Evolutionary conservation across 495 filamentous ascomycete species (phyloP).

Genomic region (Neurospora sp.): DNA sequence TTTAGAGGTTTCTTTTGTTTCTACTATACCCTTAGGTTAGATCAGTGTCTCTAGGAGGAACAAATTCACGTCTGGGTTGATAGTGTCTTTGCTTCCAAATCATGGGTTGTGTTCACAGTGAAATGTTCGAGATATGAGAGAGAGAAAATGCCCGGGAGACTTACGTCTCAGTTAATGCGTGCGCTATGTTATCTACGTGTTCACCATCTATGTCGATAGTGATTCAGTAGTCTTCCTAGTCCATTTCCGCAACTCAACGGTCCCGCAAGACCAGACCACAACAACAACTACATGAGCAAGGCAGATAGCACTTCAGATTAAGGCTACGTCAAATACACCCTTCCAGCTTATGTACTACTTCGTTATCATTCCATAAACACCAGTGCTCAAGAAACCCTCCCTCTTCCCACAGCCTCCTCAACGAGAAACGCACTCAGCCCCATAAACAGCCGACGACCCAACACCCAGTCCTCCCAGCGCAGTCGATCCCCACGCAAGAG

Average conservation of each 20-base stretch:
- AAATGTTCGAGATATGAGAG: too few species aligned
- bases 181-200: too few species aligned
- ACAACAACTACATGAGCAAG: not conserved
- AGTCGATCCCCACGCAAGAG: conserved; percentile 35
- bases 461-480: conserved; percentile 31
- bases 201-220: too few species aligned
- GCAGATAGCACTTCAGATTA: not conserved
- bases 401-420: conserved; percentile 7
- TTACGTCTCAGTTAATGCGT: too few species aligned
- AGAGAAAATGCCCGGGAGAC: too few species aligned
- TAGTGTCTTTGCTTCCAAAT: too few species aligned
- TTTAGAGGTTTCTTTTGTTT: not conserved
- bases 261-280: not conserved
- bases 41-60: not conserved
- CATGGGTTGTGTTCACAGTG: too few species aligned
- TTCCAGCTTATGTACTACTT: not conserved
- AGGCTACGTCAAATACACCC: not conserved
- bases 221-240: too few species aligned
- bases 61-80: not conserved
- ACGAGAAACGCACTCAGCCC: conserved; percentile 31
- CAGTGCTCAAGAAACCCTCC: not conserved
- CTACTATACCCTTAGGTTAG: not conserved
- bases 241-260: not conserved
- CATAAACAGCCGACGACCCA: conserved; percentile 32
- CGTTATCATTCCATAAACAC: not conserved